These are phyloP conservation scores for Podospora conica DNA, from an alignment of 495 filamentous ascomycete genomes.

Conservation along the genomic window DNA sequence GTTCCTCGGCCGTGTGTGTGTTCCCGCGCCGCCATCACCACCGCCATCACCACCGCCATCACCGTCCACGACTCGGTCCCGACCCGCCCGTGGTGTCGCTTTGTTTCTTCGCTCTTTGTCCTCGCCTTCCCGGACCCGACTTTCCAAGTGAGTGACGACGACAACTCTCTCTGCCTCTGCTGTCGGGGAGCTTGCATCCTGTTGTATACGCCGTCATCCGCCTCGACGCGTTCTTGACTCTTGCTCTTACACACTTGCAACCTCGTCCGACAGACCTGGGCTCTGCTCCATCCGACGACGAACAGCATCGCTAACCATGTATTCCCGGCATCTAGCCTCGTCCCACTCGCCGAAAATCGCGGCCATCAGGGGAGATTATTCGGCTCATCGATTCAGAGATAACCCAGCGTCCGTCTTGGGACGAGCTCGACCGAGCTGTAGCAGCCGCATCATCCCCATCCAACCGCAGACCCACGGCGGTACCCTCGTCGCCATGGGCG, in stretches of 20 bases:
- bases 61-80: neutral
- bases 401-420: neutral
- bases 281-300: neutral
- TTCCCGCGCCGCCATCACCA: too few relatives aligned
- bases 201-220: neutral
- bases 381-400: neutral
- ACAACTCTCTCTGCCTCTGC: neutral
- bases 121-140: neutral
- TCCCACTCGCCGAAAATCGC: neutral
- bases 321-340: neutral
- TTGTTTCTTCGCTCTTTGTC: neutral
- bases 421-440: neutral
- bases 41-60: neutral
- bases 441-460: neutral
- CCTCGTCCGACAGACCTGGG: neutral
- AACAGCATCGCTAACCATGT: neutral
- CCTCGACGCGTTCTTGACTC: neutral
- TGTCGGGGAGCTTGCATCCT: neutral
- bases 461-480: neutral
- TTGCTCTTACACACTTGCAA: neutral
- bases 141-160: neutral
- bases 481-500: slow-evolving; percentile 22
- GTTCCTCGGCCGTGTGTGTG: neutral
- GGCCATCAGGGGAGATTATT: neutral
- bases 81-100: neutral